A percentile compares a stretch with the other conserved stretches of the same genome.
Evolutionary conservation across 78 protist genomes (phyloP).

Genomic region (slime mould (Dictyostelium discoideum)): DNA sequence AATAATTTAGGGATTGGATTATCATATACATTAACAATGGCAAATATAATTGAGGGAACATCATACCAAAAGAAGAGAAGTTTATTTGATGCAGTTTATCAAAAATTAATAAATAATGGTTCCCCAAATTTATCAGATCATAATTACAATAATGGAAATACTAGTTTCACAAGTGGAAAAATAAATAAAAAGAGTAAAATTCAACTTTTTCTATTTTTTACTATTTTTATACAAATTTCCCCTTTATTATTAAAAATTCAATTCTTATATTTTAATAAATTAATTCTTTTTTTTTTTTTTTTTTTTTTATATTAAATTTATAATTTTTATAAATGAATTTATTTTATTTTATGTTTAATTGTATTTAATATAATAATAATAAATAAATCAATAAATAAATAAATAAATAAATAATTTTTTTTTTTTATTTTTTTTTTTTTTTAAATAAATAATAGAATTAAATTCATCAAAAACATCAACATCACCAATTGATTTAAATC

Average conservation of each 20-base stretch:
- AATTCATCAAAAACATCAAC: neutral
- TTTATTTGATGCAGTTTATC: conserved; percentile 17
- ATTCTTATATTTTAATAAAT: too few relatives aligned
- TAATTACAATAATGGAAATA: neutral
- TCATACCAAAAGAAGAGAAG: conserved; percentile 12
- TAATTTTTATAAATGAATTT: too few relatives aligned
- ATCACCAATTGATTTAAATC: neutral
- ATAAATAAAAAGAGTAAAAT: neutral
- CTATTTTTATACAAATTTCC: neutral
- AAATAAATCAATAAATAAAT: too few relatives aligned
- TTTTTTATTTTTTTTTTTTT: too few relatives aligned
- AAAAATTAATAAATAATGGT: neutral
- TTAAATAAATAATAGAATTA: neutral
- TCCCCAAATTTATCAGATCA: neutral
- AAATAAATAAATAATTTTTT: too few relatives aligned
- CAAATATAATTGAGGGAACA: neutral
- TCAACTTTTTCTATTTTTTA: neutral
- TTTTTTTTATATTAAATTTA: too few relatives aligned
- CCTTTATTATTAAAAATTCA: too few relatives aligned
- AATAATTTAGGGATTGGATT: neutral
- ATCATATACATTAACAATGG: neutral
- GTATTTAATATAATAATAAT: too few relatives aligned
- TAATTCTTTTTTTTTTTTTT: too few relatives aligned
- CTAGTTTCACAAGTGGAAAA: neutral
- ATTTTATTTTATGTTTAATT: too few relatives aligned